Conservation (phyloP, 1,284 basidiomycete species). For the Cutaneotrichosporon cutaneum region DNA sequence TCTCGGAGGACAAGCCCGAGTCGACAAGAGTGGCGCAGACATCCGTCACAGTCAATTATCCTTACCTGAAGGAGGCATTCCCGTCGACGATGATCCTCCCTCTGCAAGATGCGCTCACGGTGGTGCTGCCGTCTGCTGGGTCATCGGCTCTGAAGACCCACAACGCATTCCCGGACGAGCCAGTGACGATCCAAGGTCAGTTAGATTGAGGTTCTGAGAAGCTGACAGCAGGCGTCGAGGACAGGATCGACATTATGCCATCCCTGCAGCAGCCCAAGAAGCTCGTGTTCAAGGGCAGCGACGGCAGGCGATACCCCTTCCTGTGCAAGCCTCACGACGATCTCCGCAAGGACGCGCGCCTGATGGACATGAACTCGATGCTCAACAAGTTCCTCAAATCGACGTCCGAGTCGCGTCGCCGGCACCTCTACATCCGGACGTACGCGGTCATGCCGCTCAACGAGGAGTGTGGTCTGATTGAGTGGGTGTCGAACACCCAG, state of each 20-base stretch:
- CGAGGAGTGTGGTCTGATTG: constrained; percentile 94
- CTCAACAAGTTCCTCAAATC: constrained; percentile 96
- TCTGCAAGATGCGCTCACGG: constrained; percentile 87
- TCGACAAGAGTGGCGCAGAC: constrained; percentile 27
- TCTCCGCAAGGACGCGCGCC: constrained; percentile 89
- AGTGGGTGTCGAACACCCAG: constrained; percentile 96
- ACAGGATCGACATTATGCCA: constrained; percentile 87
- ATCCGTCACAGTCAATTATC: constrained; percentile 58
- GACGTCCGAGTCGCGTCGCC: constrained; percentile 84
- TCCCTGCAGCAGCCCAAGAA: constrained; percentile 92
- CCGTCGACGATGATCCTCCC: constrained; percentile 78
- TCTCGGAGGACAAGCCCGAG: constrained; percentile 46
- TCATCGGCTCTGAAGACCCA: constrained; percentile 62
- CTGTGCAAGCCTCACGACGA: constrained; percentile 98
- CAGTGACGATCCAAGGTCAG: constrained; percentile 75
- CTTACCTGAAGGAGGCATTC: constrained; percentile 61
- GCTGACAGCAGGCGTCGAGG: constrained; percentile 54
- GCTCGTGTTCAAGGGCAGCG: constrained; percentile 77
- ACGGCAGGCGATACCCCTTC: constrained; percentile 86
- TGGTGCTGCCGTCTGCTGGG: constrained; percentile 73
- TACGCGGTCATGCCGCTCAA: constrained; percentile 96
- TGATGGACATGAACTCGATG: constrained; percentile 98
- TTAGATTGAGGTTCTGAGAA: neutral
- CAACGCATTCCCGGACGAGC: constrained; percentile 75
- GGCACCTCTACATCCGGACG: constrained; percentile 86